Evolutionary conservation across 2,329 filamentous ascomycete genomes (phyloP).

Genomic region (Herpotrichia juniperi): DNA sequence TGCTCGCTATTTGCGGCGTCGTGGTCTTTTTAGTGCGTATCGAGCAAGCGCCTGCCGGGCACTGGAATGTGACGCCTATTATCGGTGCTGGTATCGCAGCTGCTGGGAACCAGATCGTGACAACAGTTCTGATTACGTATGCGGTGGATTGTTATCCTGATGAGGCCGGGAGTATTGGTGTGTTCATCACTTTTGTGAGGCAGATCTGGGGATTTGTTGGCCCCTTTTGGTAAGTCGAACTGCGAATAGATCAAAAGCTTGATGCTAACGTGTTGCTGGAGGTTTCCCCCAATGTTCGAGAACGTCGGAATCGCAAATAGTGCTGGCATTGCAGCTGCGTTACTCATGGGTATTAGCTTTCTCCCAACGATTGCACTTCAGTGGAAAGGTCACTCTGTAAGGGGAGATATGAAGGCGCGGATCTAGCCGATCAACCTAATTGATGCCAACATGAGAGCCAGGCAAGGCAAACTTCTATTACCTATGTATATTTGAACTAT

Average conservation of each 20-base stretch:
- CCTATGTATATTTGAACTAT: too few relatives aligned
- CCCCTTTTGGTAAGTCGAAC: constrained; percentile 43
- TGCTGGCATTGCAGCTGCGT: constrained; percentile 44
- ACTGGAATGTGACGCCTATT: constrained; percentile 64
- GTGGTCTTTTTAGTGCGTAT: constrained; percentile 62
- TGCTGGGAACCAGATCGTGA: constrained; percentile 66
- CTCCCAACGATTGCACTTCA: constrained; percentile 32
- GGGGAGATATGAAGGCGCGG: constrained; percentile 25
- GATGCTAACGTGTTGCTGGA: not conserved
- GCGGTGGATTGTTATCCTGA: constrained; percentile 63
- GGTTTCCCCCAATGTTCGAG: constrained; percentile 47
- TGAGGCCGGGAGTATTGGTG: constrained; percentile 61
- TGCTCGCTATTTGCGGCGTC: constrained; percentile 58
- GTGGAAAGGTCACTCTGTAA: constrained; percentile 27
- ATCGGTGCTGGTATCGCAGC: constrained; percentile 58
- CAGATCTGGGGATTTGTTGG: constrained; percentile 54
- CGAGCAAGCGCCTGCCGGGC: constrained; percentile 48
- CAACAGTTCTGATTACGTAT: constrained; percentile 66
- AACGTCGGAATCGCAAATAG: constrained; percentile 43
- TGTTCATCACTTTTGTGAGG: constrained; percentile 64
- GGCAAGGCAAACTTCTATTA: too few relatives aligned
- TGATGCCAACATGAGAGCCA: too few relatives aligned
- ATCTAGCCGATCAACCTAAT: constrained; percentile 11
- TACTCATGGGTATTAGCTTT: constrained; percentile 33
- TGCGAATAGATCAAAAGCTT: not conserved